phyloP scores from a whole-genome alignment of 768 basidiomycete genomes.

The Tricholoma bakamatsutake region DNA sequence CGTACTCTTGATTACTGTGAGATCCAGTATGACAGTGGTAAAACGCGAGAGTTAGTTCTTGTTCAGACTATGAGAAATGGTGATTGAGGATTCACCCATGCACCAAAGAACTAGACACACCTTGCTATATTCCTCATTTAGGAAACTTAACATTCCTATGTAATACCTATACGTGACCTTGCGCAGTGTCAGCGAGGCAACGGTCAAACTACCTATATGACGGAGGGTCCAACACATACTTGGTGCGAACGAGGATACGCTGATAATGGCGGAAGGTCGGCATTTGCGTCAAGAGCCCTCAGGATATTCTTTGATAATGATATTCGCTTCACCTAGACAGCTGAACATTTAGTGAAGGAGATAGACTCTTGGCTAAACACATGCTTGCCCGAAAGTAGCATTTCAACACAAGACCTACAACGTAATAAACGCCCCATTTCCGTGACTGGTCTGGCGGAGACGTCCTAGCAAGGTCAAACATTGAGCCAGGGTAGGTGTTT shows the following conservation, averaged over 20 bases:
- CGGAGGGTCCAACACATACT: constrained; percentile 32
- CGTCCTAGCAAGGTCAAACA: constrained; percentile 31
- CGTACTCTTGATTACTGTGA: constrained; percentile 79
- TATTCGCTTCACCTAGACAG: constrained; percentile 75
- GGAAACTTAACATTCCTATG: constrained; percentile 88
- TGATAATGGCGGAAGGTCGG: constrained; percentile 74
- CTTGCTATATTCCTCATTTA: constrained; percentile 88
- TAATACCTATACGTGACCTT: constrained; percentile 95
- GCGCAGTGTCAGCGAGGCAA: constrained; percentile 11
- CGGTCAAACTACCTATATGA: background rate
- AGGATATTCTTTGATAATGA: constrained; percentile 90
- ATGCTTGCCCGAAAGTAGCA: constrained; percentile 84
- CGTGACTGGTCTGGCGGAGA: constrained; percentile 70
- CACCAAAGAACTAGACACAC: constrained; percentile 30
- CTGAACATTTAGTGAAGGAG: constrained; percentile 1
- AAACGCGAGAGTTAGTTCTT: constrained; percentile 83
- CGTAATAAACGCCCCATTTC: constrained; percentile 91
- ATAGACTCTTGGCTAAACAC: background rate
- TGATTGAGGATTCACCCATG: background rate
- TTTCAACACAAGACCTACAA: constrained; percentile 87
- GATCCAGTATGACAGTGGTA: constrained; percentile 72
- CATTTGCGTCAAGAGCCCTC: constrained; percentile 79
- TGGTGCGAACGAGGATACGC: constrained; percentile 83
- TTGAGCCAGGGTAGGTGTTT: background rate
- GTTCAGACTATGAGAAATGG: constrained; percentile 53